Evolutionary conservation across 306 rosid species (phyloP), one percentile per base, ranked within the genome.

Genomic region (Fragaria nilgerrensis): DNA sequence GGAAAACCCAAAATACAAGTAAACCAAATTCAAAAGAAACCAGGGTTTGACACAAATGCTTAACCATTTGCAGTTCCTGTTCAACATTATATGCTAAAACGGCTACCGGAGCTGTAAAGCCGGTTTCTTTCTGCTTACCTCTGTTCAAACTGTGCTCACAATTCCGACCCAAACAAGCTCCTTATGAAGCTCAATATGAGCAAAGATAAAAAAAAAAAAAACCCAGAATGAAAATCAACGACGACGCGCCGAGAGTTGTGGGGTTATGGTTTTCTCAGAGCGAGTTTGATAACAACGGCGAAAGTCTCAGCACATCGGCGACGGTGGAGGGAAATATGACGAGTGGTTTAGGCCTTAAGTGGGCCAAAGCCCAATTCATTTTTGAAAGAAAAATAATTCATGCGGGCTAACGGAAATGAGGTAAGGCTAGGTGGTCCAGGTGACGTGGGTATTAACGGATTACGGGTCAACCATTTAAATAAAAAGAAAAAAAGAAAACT

Each of bases 241-340:
- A 25, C 34, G 41, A 50, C 9, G 17, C 14, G 29, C 20, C 37
- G 34, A 13, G 37, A 39, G 66, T 36, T 55, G 4, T 20, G 9
- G 44, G 2, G 20, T 13, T 52, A n/a, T 13, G 16, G 3, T 34
- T 34, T 73, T 53, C n/a, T 36, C 23, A 1, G 22, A 37, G 8
- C 17, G 8, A 34, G 36, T n/a, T 53, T 2, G 12, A 36, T 13
- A 11, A n/a, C 5, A 47, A 32, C 25, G 61, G 25, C 12, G 25
- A 49, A 49, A 19, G 4, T 49, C 20, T 11, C 17, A 44, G 73
- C 23, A 7, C 58, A 29, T 10, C 62, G 14, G 45, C 5, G 22
- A 71, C 3, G 62, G 75, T 49, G 75, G 61, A 70, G 75, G 63
- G n/a, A 11, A 23, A 41, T 2, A 49, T 49, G 76, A 65, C 22